These are phyloP conservation scores for Cyberlindnera maritima DNA, from an alignment of 805 yeast genomes.

Conservation along the genomic window DNA sequence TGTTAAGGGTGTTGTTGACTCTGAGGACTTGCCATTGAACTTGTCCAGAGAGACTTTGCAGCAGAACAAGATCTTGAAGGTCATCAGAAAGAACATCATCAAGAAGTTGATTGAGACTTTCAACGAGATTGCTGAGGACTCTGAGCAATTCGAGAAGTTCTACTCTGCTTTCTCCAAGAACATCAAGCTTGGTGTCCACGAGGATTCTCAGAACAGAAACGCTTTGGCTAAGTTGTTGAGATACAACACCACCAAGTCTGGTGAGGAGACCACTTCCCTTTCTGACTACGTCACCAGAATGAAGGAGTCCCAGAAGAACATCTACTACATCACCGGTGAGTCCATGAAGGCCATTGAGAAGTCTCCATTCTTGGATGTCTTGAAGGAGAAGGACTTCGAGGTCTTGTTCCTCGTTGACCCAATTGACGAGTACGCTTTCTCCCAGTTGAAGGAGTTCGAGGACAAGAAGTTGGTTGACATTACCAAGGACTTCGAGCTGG, in stretches of 20 bases:
- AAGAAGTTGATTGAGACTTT: conserved; percentile 98
- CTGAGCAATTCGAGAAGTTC: conserved; percentile 97
- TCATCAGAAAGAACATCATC: conserved; percentile 97
- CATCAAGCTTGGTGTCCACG: conserved; percentile 98
- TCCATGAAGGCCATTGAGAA: conserved; percentile 95
- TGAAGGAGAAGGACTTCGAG: conserved; percentile 98
- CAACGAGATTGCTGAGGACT: conserved; percentile 98
- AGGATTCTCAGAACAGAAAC: conserved; percentile 95
- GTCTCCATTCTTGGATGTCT: conserved; percentile 98
- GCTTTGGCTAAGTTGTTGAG: conserved; percentile 95
- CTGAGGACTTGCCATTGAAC: conserved; percentile 99
- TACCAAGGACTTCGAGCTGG: conserved; percentile 98
- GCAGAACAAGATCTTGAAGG: conserved; percentile 99
- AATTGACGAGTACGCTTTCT: conserved; percentile 99
- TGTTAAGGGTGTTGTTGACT: conserved; percentile 98
- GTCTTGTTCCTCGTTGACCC: conserved; percentile 98
- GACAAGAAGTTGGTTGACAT: conserved; percentile 98
- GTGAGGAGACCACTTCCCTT: conserved; percentile 91
- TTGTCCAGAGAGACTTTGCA: conserved; percentile 99
- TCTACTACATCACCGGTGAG: conserved; percentile 99
- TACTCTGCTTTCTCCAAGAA: conserved; percentile 97
- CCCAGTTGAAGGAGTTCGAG: conserved; percentile 98
- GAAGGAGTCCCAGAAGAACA: conserved; percentile 99
- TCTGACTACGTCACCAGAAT: conserved; percentile 98
- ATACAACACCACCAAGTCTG: conserved; percentile 93